Evolutionary conservation across 768 basidiomycete species (phyloP).

Genomic region (Kwoniella pini): DNA sequence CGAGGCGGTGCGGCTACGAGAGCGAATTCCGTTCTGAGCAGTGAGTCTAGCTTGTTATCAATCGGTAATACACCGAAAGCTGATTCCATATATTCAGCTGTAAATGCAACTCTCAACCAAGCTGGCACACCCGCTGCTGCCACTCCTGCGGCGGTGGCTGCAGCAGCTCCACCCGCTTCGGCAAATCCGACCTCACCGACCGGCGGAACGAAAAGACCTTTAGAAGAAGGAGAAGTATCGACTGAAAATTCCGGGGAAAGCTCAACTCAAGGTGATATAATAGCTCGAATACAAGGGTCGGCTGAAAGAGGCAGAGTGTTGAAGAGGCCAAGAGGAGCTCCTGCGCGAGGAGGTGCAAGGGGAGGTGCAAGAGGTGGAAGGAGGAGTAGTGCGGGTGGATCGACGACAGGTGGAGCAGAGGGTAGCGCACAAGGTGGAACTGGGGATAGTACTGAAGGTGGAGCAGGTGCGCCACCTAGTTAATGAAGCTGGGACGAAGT

Average conservation of each 20-base stretch:
- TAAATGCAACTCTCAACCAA: constrained; percentile 42
- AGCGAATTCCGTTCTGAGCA: constrained; percentile 25
- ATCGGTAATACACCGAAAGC: neutral
- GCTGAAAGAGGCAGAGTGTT: constrained; percentile 19
- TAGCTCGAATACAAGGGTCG: constrained; percentile 23
- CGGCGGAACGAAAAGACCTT: constrained; percentile 34
- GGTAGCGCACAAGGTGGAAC: constrained; percentile 9
- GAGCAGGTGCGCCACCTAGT: constrained; percentile 7
- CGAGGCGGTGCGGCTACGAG: constrained; percentile 24
- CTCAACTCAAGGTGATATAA: constrained; percentile 4
- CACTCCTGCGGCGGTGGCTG: constrained; percentile 1
- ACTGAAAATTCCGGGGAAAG: neutral
- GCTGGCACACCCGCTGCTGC: constrained; percentile 10
- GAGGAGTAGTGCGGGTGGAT: constrained; percentile 12
- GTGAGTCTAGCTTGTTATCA: constrained; percentile 20
- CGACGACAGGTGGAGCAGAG: constrained; percentile 1
- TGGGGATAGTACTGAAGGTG: constrained; percentile 5
- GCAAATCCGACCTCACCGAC: constrained; percentile 21
- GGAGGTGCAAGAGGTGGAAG: constrained; percentile 13
- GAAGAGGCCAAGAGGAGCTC: constrained; percentile 35
- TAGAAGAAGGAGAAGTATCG: constrained; percentile 42
- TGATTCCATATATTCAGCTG: constrained; percentile 23
- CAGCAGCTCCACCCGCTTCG: constrained; percentile 3
- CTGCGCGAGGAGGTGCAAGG: constrained; percentile 1
- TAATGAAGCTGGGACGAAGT: neutral